A percentile compares a stretch with the other conserved stretches of the same genome.
Evolutionary conservation across 805 yeast genomes (phyloP).

Genomic region (Teunomyces panamensis): DNA sequence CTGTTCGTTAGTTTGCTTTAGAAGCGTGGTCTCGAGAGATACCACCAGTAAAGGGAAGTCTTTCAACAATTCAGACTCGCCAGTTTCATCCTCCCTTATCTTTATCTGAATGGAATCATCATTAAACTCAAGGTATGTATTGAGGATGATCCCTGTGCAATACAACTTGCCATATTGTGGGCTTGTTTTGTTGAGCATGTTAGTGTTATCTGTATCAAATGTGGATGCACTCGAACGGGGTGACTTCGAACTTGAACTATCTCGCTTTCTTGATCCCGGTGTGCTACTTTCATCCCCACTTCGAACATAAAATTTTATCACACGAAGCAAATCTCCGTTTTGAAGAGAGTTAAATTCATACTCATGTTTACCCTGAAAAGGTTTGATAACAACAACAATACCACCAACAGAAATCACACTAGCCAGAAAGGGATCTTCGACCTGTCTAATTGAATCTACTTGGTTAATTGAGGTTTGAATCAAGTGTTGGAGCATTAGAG

Average conservation of each 20-base stretch:
- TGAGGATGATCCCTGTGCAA: conserved; percentile 31
- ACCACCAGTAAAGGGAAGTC: conserved; percentile 29
- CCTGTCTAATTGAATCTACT: conserved; percentile 18
- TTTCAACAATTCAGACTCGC: conserved; percentile 17
- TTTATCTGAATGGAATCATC: conserved; percentile 13
- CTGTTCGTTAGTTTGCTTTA: conserved; percentile 7
- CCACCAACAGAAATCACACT: conserved; percentile 21
- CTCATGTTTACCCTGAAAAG: conserved; percentile 17
- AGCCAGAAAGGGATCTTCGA: conserved; percentile 29
- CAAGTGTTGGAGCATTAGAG: conserved; percentile 25
- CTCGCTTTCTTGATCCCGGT: not conserved
- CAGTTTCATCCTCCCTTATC: conserved; percentile 12
- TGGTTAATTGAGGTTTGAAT: conserved; percentile 14
- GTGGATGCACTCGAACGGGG: conserved; percentile 3
- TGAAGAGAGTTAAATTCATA: conserved; percentile 22
- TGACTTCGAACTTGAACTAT: not conserved
- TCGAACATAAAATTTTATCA: conserved; percentile 23
- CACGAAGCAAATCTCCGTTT: conserved; percentile 30
- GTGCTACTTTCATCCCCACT: not conserved
- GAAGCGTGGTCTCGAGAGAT: conserved; percentile 31
- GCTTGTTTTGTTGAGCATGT: conserved; percentile 13
- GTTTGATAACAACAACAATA: conserved; percentile 31
- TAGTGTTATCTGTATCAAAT: conserved; percentile 3
- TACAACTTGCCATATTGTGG: conserved; percentile 17
- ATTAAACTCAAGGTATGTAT: conserved; percentile 23